Base-by-base conservation (phyloP, 2,329 filamentous ascomycete genomes). In the Mycogone perniciosa region DNA sequence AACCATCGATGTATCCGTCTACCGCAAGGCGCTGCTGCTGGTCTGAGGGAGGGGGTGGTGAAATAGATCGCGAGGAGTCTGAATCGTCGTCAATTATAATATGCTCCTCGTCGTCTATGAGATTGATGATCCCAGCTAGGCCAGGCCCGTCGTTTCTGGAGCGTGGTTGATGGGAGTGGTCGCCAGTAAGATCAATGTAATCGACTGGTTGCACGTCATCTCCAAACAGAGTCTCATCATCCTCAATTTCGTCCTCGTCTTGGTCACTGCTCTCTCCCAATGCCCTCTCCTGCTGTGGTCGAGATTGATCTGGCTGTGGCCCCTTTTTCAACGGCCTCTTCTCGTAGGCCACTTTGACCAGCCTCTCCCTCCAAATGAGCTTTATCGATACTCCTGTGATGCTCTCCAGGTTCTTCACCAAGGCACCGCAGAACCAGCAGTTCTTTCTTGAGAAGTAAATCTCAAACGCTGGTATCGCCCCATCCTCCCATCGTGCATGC, bases 391-490 rank as follows among this genome's bases (percentile, higher is more conserved):
- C 47, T 0, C 67, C 66, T 2, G 67, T 68, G 0, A 58, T 47
- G 3, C 54, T 51, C 13, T 60, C 51, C 0, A 71, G 59, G 5
- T 44, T 53, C 2, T 37, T 29, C 1, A 66, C 58, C 5, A 69
- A 60, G 2, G n/a, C 33, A 0, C 54, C 56, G 50, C 68, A 71
- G 0, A 54, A 52, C 0, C 2, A 5, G 42, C 68, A 71, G n/a
- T 65, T 61, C 35, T 60, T 64, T 4, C 67, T 53, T 1, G 67
- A 70, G 7, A 70, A 67, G 53, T 64, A 67, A 0, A 71, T 59
- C 31, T 70, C 67, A 20, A 71, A 61, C 0, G 47, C 29, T 0
- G 65, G 67, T 2, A 54, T 54, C 0, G 58, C 54, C 7, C 61
- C 64, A 38, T 65, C 59, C 2, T 56, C 54, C 62, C 61, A 67